Percentiles rank a stretch among this genome's conserved stretches.
Evolutionary conservation across 139 green algal genomes (phyloP).

Genomic region (Closterium sp.): DNA sequence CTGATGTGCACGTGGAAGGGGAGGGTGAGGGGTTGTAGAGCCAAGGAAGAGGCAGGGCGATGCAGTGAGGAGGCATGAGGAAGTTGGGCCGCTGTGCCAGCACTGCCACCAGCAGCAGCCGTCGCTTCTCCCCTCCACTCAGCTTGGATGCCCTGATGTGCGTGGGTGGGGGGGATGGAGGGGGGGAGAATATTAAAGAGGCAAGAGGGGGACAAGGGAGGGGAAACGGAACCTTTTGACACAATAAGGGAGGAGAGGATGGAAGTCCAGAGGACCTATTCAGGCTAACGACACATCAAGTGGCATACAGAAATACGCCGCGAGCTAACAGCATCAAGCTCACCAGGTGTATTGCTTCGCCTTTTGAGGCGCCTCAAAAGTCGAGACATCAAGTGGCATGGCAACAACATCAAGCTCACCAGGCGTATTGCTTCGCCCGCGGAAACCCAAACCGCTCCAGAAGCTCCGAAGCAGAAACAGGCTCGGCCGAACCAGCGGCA

Average conservation of each 20-base stretch:
- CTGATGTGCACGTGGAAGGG: background rate
- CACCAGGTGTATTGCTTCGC: background rate
- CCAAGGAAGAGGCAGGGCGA: background rate
- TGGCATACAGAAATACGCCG: too few relatives aligned
- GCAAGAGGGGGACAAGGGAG: too few relatives aligned
- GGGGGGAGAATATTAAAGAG: too few relatives aligned
- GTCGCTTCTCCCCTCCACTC: constrained; percentile 66
- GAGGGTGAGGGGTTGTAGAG: background rate
- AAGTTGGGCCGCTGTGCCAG: constrained; percentile 72
- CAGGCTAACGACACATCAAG: too few relatives aligned
- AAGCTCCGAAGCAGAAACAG: constrained; percentile 5
- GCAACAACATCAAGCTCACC: too few relatives aligned
- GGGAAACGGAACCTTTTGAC: too few relatives aligned
- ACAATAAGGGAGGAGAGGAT: background rate
- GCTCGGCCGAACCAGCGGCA: background rate
- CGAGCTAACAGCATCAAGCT: too few relatives aligned
- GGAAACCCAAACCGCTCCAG: constrained; percentile 21
- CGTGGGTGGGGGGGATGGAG: too few relatives aligned
- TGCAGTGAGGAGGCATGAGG: constrained; percentile 44
- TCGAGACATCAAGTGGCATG: too few relatives aligned
- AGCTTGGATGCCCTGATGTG: constrained; percentile 56
- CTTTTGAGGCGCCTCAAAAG: too few relatives aligned
- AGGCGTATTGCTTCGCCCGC: constrained; percentile 13
- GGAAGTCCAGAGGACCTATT: background rate
- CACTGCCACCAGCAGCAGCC: constrained; percentile 74